Conservation (phyloP, 495 filamentous ascomycete genomes). For the Lophiostoma macrostomum region DNA sequence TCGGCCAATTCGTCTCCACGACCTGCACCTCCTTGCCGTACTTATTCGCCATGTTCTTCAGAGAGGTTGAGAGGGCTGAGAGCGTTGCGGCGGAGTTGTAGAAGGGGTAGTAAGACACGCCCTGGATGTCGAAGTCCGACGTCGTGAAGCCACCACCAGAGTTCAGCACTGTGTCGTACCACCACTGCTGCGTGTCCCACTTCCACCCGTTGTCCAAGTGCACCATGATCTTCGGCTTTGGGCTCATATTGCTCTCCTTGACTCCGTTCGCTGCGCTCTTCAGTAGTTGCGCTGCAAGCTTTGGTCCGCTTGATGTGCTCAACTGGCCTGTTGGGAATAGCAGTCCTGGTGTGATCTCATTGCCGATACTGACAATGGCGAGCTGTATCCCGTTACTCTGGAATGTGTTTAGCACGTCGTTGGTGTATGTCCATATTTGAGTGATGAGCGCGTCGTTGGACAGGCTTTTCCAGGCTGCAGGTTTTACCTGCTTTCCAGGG, state of each 20-base stretch:
- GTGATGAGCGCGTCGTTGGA: conserved; percentile 28
- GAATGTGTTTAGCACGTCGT: conserved; percentile 42
- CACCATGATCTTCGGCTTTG: conserved; percentile 46
- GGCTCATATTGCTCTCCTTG: conserved; percentile 33
- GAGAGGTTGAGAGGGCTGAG: conserved; percentile 35
- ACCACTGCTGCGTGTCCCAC: conserved; percentile 42
- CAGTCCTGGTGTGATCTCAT: conserved; percentile 49
- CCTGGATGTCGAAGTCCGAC: conserved; percentile 46
- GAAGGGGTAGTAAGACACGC: conserved; percentile 50
- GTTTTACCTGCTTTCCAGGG: conserved; percentile 41
- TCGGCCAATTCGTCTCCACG: conserved; percentile 49
- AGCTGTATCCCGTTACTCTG: conserved; percentile 38
- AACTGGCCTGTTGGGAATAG: conserved; percentile 46
- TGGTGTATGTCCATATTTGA: conserved; percentile 41
- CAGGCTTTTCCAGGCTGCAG: conserved; percentile 35
- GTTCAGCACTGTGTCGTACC: conserved; percentile 43
- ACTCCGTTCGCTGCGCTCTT: conserved; percentile 42
- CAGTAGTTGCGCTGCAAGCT: conserved; percentile 41
- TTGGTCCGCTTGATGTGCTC: conserved; percentile 33
- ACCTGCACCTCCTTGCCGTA: conserved; percentile 48
- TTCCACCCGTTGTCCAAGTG: conserved; percentile 52
- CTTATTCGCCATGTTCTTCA: conserved; percentile 40
- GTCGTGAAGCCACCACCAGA: conserved; percentile 37
- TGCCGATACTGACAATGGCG: conserved; percentile 44
- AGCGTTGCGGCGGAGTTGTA: conserved; percentile 46